Evolutionary conservation across 1,284 basidiomycete genomes (phyloP).

Genomic region (Dichomitus squalens): DNA sequence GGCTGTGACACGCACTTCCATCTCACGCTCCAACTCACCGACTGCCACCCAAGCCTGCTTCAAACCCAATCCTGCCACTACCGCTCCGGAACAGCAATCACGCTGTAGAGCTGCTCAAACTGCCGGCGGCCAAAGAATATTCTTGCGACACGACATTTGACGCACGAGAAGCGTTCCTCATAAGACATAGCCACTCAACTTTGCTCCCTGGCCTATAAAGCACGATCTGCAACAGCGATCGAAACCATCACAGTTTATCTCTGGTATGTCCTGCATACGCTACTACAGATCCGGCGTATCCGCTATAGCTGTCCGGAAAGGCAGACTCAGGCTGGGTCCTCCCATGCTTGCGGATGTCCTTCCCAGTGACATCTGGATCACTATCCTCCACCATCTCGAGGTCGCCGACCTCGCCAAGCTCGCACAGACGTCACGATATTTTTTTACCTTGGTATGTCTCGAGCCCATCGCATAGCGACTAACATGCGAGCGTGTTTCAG

Average conservation of each 20-base stretch:
- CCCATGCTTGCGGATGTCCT: conserved; percentile 35
- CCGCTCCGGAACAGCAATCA: background rate
- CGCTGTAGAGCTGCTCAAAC: background rate
- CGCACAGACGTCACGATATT: conserved; percentile 45
- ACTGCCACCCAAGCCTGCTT: background rate
- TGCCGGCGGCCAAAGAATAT: background rate
- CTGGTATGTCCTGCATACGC: conserved; percentile 1
- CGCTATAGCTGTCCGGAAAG: background rate
- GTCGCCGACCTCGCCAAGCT: conserved; percentile 49
- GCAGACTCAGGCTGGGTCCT: conserved; percentile 1
- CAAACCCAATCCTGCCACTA: background rate
- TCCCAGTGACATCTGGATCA: conserved; percentile 61
- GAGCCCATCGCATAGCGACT: background rate
- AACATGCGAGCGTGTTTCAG: conserved; percentile 36
- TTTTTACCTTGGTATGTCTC: conserved; percentile 51
- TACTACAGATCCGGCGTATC: background rate
- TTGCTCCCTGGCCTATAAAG: background rate
- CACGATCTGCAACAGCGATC: background rate
- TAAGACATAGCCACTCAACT: background rate
- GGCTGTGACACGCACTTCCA: conserved; percentile 13
- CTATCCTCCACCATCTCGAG: conserved; percentile 51
- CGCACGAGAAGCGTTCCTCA: background rate
- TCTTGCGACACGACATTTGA: background rate
- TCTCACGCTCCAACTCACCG: conserved; percentile 18
- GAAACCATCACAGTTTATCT: background rate